Conservation (phyloP, 371 early-diverging fungal genomes). For the Actinomortierella wolfii region DNA sequence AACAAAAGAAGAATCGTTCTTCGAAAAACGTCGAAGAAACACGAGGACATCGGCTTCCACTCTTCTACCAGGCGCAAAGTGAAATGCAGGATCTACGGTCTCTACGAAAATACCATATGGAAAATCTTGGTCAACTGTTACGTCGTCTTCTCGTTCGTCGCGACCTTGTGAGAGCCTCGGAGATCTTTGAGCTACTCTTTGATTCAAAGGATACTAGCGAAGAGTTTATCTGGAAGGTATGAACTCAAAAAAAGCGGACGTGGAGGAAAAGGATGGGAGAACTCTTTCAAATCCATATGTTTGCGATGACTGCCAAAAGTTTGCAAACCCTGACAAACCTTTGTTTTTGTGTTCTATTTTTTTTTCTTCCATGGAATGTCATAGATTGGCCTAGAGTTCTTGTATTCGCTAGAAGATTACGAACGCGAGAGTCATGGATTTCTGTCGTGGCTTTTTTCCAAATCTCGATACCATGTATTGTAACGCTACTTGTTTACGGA, state of each 20-base stretch:
- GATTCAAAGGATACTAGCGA: slow-evolving; percentile 3
- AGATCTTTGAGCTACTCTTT: slow-evolving; percentile 13
- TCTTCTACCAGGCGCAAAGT: too few species aligned
- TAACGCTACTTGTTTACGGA: too few species aligned
- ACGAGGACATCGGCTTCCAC: too few species aligned
- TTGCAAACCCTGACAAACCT: not conserved
- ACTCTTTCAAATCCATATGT: not conserved
- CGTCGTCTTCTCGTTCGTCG: slow-evolving; percentile 16
- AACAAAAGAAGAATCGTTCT: too few species aligned
- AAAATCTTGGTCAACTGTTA: slow-evolving; percentile 20
- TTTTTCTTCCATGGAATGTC: not conserved
- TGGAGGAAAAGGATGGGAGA: too few species aligned
- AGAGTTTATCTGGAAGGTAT: slow-evolving; percentile 40
- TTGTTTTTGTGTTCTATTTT: not conserved
- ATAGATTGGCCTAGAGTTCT: slow-evolving; percentile 33
- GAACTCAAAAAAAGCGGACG: not conserved
- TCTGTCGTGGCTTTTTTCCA: slow-evolving; percentile 16
- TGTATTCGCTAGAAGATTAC: slow-evolving; percentile 22
- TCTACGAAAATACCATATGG: slow-evolving; percentile 10
- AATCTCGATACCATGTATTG: slow-evolving; percentile 1
- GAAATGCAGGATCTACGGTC: too few species aligned
- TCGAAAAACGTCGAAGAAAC: too few species aligned
- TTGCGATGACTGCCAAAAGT: not conserved
- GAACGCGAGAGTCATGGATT: slow-evolving; percentile 28
- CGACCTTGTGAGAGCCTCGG: slow-evolving; percentile 29